Evolutionary conservation across 768 basidiomycete species (phyloP).

Genomic region (Lactarius indigo): DNA sequence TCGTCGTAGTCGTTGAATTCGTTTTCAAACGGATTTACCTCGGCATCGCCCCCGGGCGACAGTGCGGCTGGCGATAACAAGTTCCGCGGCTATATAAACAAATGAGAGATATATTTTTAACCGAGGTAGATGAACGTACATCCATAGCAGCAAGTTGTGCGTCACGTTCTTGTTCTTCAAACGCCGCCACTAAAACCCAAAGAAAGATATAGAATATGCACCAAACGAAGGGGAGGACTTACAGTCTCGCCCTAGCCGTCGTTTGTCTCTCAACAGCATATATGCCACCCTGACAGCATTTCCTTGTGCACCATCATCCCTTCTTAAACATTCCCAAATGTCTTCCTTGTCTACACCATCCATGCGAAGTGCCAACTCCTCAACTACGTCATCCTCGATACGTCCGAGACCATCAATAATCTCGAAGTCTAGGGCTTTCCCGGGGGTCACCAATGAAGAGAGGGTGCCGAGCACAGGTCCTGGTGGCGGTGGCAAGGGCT

Average conservation of each 20-base stretch:
- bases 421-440: slow-evolving; percentile 69
- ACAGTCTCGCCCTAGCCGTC: slow-evolving; percentile 80
- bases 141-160: slow-evolving; percentile 77
- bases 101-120: slow-evolving; percentile 13
- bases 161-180: slow-evolving; percentile 84
- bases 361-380: slow-evolving; percentile 72
- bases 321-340: slow-evolving; percentile 79
- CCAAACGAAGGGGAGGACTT: slow-evolving; percentile 36
- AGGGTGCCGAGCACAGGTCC: slow-evolving; percentile 75
- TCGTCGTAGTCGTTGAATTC: slow-evolving; percentile 57
- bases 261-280: slow-evolving; percentile 86
- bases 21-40: slow-evolving; percentile 79
- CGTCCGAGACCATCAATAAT: slow-evolving; percentile 90
- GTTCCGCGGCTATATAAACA: slow-evolving; percentile 56
- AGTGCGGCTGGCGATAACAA: slow-evolving; percentile 62
- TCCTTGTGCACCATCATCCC: slow-evolving; percentile 80
- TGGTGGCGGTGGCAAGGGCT: slow-evolving; percentile 71
- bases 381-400: slow-evolving; percentile 88
- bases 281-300: slow-evolving; percentile 98
- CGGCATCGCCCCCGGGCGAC: slow-evolving; percentile 59
- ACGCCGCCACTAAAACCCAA: slow-evolving; percentile 56
- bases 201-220: slow-evolving; percentile 22
- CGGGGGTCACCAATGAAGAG: slow-evolving; percentile 64
- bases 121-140: slow-evolving; percentile 43
- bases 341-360: slow-evolving; percentile 75